These are phyloP conservation scores for Calendula officinalis DNA, from an alignment of 129 eudicot species.

Conservation along the genomic window DNA sequence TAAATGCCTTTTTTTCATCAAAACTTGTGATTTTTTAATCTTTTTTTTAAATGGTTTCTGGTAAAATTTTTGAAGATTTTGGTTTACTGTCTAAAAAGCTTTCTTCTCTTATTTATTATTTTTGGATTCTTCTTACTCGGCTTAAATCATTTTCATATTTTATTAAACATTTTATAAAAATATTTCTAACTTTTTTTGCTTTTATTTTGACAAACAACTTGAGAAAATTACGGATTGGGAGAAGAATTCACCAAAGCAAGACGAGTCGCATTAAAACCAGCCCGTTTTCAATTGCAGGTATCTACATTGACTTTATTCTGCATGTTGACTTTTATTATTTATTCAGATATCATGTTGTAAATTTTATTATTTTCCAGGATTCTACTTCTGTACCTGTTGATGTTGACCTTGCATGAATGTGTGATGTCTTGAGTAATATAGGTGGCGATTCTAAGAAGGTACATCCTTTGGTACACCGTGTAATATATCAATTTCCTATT, in stretches of 20 bases:
- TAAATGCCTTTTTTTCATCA: too few relatives aligned
- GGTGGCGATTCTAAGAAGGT: conserved; percentile 89
- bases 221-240: conserved; percentile 94
- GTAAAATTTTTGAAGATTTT: too few relatives aligned
- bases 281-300: conserved; percentile 93
- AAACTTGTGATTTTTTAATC: too few relatives aligned
- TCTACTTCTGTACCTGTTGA: conserved; percentile 98
- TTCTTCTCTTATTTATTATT: too few relatives aligned
- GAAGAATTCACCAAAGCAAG: conserved; percentile 77
- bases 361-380: conserved; percentile 47
- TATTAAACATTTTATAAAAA: too few relatives aligned
- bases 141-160: too few relatives aligned
- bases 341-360: conserved; percentile 1
- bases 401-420: conserved; percentile 96
- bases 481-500: background rate
- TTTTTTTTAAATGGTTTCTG: too few relatives aligned
- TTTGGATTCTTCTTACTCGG: too few relatives aligned
- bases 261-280: conserved; percentile 94
- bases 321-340: conserved; percentile 6
- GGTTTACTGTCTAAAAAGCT: too few relatives aligned
- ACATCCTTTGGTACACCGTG: conserved; percentile 74
- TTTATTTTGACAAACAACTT: too few relatives aligned
- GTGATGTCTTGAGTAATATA: conserved; percentile 95
- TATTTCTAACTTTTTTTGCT: too few relatives aligned
- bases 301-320: conserved; percentile 12